These are phyloP conservation scores for Sphaerulina vaccinii DNA, from an alignment of 2,329 filamentous ascomycete species.

Conservation along the genomic window DNA sequence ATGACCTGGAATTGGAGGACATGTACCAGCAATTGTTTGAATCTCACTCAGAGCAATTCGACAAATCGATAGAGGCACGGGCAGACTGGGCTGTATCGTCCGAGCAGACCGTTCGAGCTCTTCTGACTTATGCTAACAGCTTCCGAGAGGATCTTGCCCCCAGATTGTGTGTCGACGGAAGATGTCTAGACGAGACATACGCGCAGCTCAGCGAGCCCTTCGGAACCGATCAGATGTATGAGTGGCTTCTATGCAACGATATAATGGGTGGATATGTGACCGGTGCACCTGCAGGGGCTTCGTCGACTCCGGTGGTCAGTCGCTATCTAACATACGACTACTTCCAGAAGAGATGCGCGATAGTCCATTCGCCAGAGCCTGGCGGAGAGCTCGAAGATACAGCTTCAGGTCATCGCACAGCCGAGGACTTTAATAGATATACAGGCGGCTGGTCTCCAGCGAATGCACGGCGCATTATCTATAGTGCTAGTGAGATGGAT, in stretches of 20 bases:
- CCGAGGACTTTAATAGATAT: constrained; percentile 55
- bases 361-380: neutral
- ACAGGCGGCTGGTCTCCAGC: constrained; percentile 58
- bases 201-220: neutral
- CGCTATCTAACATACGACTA: constrained; percentile 6
- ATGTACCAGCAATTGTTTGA: neutral
- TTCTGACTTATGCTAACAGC: neutral
- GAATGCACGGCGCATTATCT: constrained; percentile 58
- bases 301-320: neutral
- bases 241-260: constrained; percentile 1
- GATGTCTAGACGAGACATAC: neutral
- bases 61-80: neutral
- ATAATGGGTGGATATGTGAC: neutral
- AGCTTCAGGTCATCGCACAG: constrained; percentile 41
- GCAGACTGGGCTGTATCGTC: neutral
- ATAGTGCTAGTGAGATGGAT: constrained; percentile 29
- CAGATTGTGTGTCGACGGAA: neutral
- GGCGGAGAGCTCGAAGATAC: neutral
- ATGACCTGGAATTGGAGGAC: neutral
- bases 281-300: neutral
- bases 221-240: neutral
- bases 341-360: neutral
- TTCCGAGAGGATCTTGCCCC: neutral
- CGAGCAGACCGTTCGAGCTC: neutral
- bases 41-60: neutral